Base-by-base conservation (phyloP, 2,329 filamentous ascomycete genomes). In the Nothomitra cinnamomea region DNA sequence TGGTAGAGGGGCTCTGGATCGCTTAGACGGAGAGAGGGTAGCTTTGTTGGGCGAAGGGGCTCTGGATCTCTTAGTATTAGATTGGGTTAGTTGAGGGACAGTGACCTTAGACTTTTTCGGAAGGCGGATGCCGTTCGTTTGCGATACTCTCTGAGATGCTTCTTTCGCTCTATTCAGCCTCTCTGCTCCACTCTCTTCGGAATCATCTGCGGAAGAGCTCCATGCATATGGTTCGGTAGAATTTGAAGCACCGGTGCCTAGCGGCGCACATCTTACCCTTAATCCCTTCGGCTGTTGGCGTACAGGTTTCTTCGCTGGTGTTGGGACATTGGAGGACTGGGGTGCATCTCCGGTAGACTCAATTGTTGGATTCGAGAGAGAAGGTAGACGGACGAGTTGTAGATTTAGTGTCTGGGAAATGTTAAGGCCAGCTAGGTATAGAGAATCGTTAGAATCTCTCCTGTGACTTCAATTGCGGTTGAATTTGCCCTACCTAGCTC, bases 281-380 rank as follows among this genome's bases (percentile, higher is more conserved):
- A 53, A 47, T 4, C 41, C 52, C 48, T 53, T 19, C 13, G 52
- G 52, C 17, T 53, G 52, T 38, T 43, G 10, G 22, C 52, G 52
- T 22, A 36, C 21, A n/a, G 40, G 10, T 38, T 49, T 53, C 45
- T 17, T 49, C 3, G 45, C 4, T 10, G 21, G 12, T 21, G 40
- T 13, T 15, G 15, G 15, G 8, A 24, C n/a, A 12, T 35, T 17
- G 52, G 52, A 21, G 42, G 21, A 35, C 48, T 43, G 38, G 15
- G 28, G 13, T 4, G 22, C 38, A 22, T 17, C 38, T 6, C 25
- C 28, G 41, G 12, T n/a, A 21, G 7, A n/a, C 10, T 12, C 13
- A 5, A 10, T 4, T 47, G 15, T 15, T 15, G 5, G 38, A n/a
- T 36, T 28, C 13, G 25, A 32, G 40, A 28, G 35, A 22, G 12